Evolutionary conservation across 495 filamentous ascomycete genomes (phyloP), one percentile per base, ranked within the genome.

Genomic region (Neohortaea acidophila): DNA sequence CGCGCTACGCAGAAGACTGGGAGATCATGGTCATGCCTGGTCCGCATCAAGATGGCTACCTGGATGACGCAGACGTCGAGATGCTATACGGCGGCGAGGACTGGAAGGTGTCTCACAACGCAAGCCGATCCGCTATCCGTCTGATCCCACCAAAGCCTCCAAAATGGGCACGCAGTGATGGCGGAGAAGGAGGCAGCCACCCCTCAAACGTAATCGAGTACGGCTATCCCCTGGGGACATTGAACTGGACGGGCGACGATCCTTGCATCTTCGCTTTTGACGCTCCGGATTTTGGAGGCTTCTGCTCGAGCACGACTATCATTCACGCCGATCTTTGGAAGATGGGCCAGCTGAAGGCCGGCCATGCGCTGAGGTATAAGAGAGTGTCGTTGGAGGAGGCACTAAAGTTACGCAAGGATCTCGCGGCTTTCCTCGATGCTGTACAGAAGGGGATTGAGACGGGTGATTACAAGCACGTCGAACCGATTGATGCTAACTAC

Each of bases 141-240:
- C 59, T 77, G 0, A 50, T 70, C 18, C 72, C 72, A 3, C 70
- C 70, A 3, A 26, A 36, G 13, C 56, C 59, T 21, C 69, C 67
- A 17, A 59, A 64, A 47, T 78, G 67, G 65, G 67, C 68, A 20
- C 58, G 73, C 17, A 49, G 56, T 13, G 64, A 73, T 48, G 73
- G 73, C 14, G 72, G 70, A 9, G 72, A 75, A 24, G 73, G 69
- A 14, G 73, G 73, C 0, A 54, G 63, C 3, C 73, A 78, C 51
- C 73, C 73, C 0, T 65, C 59, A 11, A 75, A 78, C 43, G 48
- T 73, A 4, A 56, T 71, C 14, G 72, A 78, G 37, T 76, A 72
- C 49, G 69, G 69, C 6, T 75, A 75, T 51, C 46, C 46, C 2
- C 14, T 49, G 10, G 46, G 46, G 2, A 34, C 46, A n/a, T 26